Evolutionary conservation across 352 stramenopile species (phyloP), one percentile per base, ranked within the genome.

Genomic region (Blastocystis sp.): DNA sequence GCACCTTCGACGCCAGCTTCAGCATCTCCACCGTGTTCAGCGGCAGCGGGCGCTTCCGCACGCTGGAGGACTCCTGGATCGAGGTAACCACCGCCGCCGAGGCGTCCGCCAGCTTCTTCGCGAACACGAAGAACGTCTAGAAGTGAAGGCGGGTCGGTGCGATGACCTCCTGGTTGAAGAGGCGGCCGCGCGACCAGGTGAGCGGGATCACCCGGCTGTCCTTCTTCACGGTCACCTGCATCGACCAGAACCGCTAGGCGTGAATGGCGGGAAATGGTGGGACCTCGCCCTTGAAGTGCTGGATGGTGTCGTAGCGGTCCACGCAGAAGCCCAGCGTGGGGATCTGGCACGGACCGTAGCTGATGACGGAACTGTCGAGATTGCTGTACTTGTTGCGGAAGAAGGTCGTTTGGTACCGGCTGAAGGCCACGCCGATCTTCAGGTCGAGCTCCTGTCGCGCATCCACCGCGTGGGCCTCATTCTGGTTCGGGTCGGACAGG

Each of bases 311-410:
- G 80, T 95, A 92, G 0, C 93, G 90, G 88, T 95, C 91, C 5
- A 96, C 94, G 88, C 91, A 94, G 89, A 96, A 96, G 9, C 93
- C 92, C 14, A 96, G 90, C 0, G 93, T 96, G 28, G 93, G 93
- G 11, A 93, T 96, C 88, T 95, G 93, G 89, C 93, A 96, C 23
- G 93, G 93, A 21, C 93, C 93, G 89, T 96, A 96, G 9, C 90
- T 93, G 10, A 96, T 81, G 0, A 96, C 90, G 10, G 91, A 90
- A 81, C 90, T 93, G 87, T 95, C 93, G 62, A 95, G 89, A 90
- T 96, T 92, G 53, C 93, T 92, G 86, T 96, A 96, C 53, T 91
- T 91, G 69, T 93, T 93, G 78, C 96, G 93, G 89, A 96, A 96
- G 89, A 92, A 96, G n/a, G 91, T 82, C 7, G 93, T 96, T 88